Evolutionary conservation across 805 yeast genomes (phyloP), one percentile per base, ranked within the genome.

Genomic region (Yamadazyma paraphyllophila): DNA sequence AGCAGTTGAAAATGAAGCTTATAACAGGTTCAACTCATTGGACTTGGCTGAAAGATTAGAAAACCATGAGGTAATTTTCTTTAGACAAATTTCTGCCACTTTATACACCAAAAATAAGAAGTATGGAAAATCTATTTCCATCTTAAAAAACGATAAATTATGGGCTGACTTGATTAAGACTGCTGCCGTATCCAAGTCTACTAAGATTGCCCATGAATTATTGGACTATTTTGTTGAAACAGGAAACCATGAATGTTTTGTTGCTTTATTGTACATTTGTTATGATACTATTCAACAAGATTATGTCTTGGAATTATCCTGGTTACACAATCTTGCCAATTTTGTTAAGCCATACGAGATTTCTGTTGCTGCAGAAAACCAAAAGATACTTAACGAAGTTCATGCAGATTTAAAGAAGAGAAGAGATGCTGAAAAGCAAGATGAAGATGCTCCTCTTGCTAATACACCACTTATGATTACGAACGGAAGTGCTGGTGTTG

Each of bases 101-200:
- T 77, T 94, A 54, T 94, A 87, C 78, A 82, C 96, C 66, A 90
- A 90, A 71, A 89, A 89, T 72, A 91, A 90, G 80, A 92, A 94
- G 66, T 94, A 89, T 85, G 77, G 71, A 63, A 92, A 91, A 77
- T 85, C 96, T 41, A 83, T 94, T 61, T 78, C 91, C 2, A 82
- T 94, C 51, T 79, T 90, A 60, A 94, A 94, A 75, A 79, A 85
- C 50, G 98, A 94, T 73, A 89, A 88, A 69, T 76, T 94, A 58
- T 94, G 97, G 98, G 76, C 85, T 47, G 97, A 91, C 66, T 91
- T 96, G 51, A 86, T 94, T 62, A 88, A 82, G 61, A 91, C 98
- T 8, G 97, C 96, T 17, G 82, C 96, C 13, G 70, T 82, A 47
- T 90, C 97, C 14, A 80, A 80, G 51, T 83, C 84, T 54, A 60